These are phyloP conservation scores for Plasmodium yoelii DNA, from an alignment of 169 alveolate genomes.

Conservation along the genomic window DNA sequence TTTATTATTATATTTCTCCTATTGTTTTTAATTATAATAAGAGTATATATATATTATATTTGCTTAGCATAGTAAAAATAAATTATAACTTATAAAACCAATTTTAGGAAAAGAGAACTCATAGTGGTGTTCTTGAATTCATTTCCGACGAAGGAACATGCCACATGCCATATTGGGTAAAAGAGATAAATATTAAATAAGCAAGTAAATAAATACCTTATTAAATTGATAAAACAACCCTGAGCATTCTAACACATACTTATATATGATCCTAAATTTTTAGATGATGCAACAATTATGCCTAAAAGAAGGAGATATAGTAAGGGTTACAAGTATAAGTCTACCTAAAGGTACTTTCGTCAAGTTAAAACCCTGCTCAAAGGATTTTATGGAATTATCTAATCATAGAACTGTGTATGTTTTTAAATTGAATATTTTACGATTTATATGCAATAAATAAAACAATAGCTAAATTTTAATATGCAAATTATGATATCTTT, in stretches of 20 bases:
- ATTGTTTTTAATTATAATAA: not conserved
- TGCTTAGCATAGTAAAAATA: not conserved
- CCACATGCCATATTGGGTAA: slow-evolving; percentile 94
- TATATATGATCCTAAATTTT: not conserved
- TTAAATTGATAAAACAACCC: not conserved
- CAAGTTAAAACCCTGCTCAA: slow-evolving; percentile 92
- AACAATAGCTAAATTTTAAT: too few relatives aligned
- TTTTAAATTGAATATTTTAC: not conserved
- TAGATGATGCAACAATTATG: slow-evolving; percentile 93
- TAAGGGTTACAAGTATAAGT: slow-evolving; percentile 89
- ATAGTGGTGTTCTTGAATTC: slow-evolving; percentile 95
- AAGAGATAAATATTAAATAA: not conserved
- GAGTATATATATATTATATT: not conserved
- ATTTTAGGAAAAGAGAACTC: slow-evolving; percentile 83
- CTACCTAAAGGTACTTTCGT: slow-evolving; percentile 93
- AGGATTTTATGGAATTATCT: slow-evolving; percentile 94
- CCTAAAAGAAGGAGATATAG: slow-evolving; percentile 91
- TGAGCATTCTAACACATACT: not conserved
- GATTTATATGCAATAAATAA: too few relatives aligned
- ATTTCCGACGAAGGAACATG: slow-evolving; percentile 96
- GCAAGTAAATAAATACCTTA: not conserved
- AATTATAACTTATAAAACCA: not conserved
- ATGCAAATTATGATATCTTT: too few relatives aligned
- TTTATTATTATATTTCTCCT: not conserved
- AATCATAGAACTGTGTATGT: slow-evolving; percentile 95